These are phyloP conservation scores for Candida loeiensis DNA, from an alignment of 805 yeast genomes.

Conservation along the genomic window DNA sequence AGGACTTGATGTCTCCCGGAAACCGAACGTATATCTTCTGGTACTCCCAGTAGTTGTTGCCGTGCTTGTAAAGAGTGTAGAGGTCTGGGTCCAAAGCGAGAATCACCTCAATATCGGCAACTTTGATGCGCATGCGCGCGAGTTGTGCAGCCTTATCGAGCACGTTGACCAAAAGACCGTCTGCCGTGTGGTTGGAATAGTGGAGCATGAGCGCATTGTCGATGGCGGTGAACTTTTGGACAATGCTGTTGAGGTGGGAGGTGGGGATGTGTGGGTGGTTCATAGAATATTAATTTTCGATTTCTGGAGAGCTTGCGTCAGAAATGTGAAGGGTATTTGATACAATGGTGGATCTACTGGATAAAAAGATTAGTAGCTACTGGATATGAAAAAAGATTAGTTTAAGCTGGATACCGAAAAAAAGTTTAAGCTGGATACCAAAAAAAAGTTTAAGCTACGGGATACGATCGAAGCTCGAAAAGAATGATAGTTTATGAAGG, in stretches of 20 bases:
- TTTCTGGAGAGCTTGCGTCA: too few relatives aligned
- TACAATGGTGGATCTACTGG: constrained; percentile 5
- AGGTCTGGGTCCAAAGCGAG: constrained; percentile 16
- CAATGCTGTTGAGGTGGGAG: constrained; percentile 7
- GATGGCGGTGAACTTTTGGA: constrained; percentile 22
- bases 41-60: constrained; percentile 4
- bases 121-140: constrained; percentile 17
- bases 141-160: constrained; percentile 19
- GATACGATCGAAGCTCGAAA: too few relatives aligned
- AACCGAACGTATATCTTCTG: constrained; percentile 10
- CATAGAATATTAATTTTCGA: too few relatives aligned
- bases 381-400: too few relatives aligned
- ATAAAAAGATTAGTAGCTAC: too few relatives aligned
- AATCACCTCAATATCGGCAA: constrained; percentile 17
- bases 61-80: constrained; percentile 12
- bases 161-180: constrained; percentile 22
- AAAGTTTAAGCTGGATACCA: too few relatives aligned
- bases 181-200: constrained; percentile 28
- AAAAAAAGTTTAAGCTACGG: too few relatives aligned
- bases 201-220: constrained; percentile 33
- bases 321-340: too few relatives aligned
- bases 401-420: too few relatives aligned
- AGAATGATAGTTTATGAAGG: too few relatives aligned
- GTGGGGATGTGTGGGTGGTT: constrained; percentile 12
- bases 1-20: constrained; percentile 6